These are phyloP conservation scores for Candida tunisiensis DNA, from an alignment of 1,139 yeast species.

Conservation along the genomic window DNA sequence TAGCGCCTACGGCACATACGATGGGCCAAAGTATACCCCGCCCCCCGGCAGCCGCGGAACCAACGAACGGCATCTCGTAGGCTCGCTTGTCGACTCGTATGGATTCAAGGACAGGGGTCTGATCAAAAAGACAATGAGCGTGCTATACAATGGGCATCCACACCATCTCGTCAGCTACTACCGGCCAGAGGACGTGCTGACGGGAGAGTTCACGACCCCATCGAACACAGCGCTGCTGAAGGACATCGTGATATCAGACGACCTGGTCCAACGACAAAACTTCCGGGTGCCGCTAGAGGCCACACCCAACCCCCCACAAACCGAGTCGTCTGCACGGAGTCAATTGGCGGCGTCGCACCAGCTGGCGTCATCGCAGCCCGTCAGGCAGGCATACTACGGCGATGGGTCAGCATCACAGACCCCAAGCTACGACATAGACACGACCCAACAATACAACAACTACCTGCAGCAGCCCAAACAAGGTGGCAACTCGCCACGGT, in stretches of 20 bases:
- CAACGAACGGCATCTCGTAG: slow-evolving; percentile 26
- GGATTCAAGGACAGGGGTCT: slow-evolving; percentile 64
- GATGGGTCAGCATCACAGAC: no score
- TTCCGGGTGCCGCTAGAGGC: slow-evolving; percentile 25
- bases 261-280: slow-evolving; percentile 44
- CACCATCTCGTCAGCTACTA: slow-evolving; percentile 72
- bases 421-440: no score
- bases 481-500: no score
- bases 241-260: slow-evolving; percentile 35
- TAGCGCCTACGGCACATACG: neutral
- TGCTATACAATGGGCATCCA: slow-evolving; percentile 27
- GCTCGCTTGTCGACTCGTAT: slow-evolving; percentile 41
- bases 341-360: no score
- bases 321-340: no score
- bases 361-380: no score
- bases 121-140: slow-evolving; percentile 66
- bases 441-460: no score
- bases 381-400: no score
- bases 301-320: no score
- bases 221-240: slow-evolving; percentile 33
- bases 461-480: no score
- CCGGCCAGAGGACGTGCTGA: slow-evolving; percentile 51
- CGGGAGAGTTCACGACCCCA: slow-evolving; percentile 42
- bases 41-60: slow-evolving; percentile 6
- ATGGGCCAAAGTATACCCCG: neutral